Conservation (phyloP, 768 basidiomycete genomes). For the Hypholoma sublateritium region DNA sequence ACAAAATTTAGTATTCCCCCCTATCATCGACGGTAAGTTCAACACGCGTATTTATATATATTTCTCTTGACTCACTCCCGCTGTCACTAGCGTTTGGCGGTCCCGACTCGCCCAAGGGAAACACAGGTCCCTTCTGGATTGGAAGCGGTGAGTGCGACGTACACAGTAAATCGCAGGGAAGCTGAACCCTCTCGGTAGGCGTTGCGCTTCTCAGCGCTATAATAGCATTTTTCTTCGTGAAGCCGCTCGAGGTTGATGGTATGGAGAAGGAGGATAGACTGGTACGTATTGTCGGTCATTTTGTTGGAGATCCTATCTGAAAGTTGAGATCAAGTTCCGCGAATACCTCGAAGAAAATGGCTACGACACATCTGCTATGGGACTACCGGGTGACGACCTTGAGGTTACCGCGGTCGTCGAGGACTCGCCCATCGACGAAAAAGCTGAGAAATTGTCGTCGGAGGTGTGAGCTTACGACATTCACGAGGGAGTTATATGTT, state of each 20-base stretch:
- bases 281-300: background rate
- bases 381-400: background rate
- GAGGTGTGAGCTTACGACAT: background rate
- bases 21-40: constrained; percentile 55
- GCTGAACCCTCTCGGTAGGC: background rate
- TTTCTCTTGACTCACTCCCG: background rate
- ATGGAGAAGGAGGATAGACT: constrained; percentile 2
- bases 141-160: constrained; percentile 53
- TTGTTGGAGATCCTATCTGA: no score
- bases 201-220: background rate
- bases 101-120: constrained; percentile 46
- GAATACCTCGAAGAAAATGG: constrained; percentile 9
- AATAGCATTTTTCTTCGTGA: background rate
- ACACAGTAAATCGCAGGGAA: background rate
- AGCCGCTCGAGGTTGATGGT: background rate
- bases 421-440: background rate
- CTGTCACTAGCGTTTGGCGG: constrained; percentile 60
- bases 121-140: constrained; percentile 88
- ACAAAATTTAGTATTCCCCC: constrained; percentile 52
- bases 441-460: background rate
- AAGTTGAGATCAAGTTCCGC: constrained; percentile 1
- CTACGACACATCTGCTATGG: constrained; percentile 8
- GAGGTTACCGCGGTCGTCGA: background rate
- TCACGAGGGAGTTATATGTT: background rate
- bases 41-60: background rate